Percentiles rank a stretch among this genome's conserved stretches.
Evolutionary conservation across 495 filamentous ascomycete species (phyloP).

Genomic region (Aspergillus steynii): DNA sequence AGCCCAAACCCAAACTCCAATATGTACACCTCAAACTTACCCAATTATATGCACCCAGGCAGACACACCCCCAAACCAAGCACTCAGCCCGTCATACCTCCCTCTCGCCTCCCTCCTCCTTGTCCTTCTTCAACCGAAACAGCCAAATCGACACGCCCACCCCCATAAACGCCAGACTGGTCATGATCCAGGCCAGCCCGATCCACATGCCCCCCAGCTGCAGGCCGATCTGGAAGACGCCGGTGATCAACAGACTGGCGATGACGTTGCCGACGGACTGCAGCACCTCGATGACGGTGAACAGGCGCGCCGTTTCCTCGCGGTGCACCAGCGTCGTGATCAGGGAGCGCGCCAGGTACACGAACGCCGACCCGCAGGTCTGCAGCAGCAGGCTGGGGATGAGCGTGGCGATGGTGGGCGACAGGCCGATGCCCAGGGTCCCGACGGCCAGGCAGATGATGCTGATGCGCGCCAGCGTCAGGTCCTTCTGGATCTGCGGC

Average conservation of each 20-base stretch:
- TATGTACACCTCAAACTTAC: too few species aligned
- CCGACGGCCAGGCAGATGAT: conserved; percentile 45
- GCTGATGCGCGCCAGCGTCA: conserved; percentile 50
- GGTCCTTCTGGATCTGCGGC: conserved; percentile 49
- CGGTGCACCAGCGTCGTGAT: conserved; percentile 53
- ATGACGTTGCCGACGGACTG: conserved; percentile 56
- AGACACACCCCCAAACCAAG: neutral
- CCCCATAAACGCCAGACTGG: conserved; percentile 44
- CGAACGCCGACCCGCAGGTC: conserved; percentile 49
- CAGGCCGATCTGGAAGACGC: conserved; percentile 53
- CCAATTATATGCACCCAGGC: neutral
- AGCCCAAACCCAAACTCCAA: too few species aligned
- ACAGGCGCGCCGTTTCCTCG: conserved; percentile 56
- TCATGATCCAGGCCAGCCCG: conserved; percentile 56
- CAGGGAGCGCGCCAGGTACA: conserved; percentile 49
- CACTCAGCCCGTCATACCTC: neutral
- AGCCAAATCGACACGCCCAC: conserved; percentile 36
- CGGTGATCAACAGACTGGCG: conserved; percentile 53
- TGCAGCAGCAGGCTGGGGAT: conserved; percentile 49
- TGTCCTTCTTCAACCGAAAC: conserved; percentile 34
- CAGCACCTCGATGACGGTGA: conserved; percentile 56
- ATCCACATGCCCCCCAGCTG: conserved; percentile 50
- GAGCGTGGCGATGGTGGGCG: conserved; percentile 35
- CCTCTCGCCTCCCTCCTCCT: conserved; percentile 6
- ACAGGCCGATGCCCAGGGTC: conserved; percentile 50